Conservation (phyloP, 1,284 basidiomycete genomes). For the Hypsizygus ulmarius region DNA sequence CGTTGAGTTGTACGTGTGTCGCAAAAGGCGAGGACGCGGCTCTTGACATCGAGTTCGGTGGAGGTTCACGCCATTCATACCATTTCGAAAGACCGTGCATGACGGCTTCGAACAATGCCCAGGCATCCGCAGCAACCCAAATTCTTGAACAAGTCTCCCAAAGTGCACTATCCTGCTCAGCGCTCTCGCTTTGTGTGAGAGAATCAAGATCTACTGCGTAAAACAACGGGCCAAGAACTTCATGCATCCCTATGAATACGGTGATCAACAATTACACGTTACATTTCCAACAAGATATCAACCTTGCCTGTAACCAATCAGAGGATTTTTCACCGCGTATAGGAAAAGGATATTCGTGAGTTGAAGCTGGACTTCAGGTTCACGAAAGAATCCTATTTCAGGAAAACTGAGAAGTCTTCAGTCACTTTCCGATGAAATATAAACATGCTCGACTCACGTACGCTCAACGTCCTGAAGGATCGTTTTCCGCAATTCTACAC, state of each 20-base stretch:
- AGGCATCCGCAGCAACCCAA: constrained; percentile 82
- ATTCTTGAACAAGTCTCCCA: constrained; percentile 62
- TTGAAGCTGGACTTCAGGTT: constrained; percentile 69
- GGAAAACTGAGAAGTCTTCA: constrained; percentile 63
- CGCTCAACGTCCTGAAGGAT: constrained; percentile 92
- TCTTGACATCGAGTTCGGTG: constrained; percentile 23
- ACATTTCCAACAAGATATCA: background rate
- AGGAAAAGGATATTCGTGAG: constrained; percentile 85
- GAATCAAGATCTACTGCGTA: constrained; percentile 84
- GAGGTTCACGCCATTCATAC: constrained; percentile 85
- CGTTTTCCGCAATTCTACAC: constrained; percentile 81
- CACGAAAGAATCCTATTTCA: constrained; percentile 85
- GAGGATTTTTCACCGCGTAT: constrained; percentile 71
- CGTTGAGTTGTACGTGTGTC: constrained; percentile 45
- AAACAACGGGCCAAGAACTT: constrained; percentile 83
- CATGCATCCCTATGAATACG: constrained; percentile 74
- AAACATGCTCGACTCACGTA: constrained; percentile 54
- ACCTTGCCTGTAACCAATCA: constrained; percentile 87
- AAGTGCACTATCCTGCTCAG: constrained; percentile 35
- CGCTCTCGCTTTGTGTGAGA: constrained; percentile 37
- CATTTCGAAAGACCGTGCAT: constrained; percentile 78
- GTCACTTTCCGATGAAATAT: constrained; percentile 5
- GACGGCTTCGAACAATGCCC: constrained; percentile 72
- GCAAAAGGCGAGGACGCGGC: constrained; percentile 34
- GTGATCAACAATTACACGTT: background rate